Evolutionary conservation across 2,329 filamentous ascomycete genomes (phyloP), one percentile per base, ranked within the genome.

Genomic region (Arthrobotrys conoides): DNA sequence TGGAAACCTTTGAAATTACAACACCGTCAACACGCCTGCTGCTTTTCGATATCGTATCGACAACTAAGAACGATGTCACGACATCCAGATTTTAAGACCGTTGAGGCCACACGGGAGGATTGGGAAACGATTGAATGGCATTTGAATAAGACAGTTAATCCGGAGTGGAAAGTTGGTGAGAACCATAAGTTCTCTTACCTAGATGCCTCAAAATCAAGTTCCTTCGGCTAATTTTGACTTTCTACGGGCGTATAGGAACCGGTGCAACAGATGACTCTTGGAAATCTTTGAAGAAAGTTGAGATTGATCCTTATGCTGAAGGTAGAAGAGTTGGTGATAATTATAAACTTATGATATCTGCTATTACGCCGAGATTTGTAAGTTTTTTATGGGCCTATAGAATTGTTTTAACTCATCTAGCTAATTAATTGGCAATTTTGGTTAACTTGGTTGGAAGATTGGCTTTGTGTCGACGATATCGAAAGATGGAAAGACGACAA

Each of bases 281-380:
- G 69, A 88, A 89, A 76, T 84, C 86, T 0, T 93, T 97, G 85
- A 85, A 78, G 30, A 81, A 78, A n/a, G 75, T 81, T 6, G 44
- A 95, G 80, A 97, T 97, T 82, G 91, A 97, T 84, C 94, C 94
- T 0, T 90, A 94, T 83, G 91, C 88, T 71, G 86, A 90, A 30
- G 92, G 90, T 36, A 89, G 94, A 0, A 88, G 90, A 0, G 85
- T 89, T 0, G 85, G 87, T 0, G 90, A 89, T 85, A 97, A 97
- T 87, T 97, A 98, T 88, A 97, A 97, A 85, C 89, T 97, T 14
- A 87, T 97, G 79, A 97, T 97, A 84, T 92, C 90, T 18, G 90
- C 90, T 80, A 89, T 97, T 81, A 88, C 94, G 16, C 95, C 95
- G 0, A 89, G 95, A 12, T 95, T 95, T 12, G 91, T 97, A 55